phyloP scores from a whole-genome alignment of 2,329 filamentous ascomycete species.

The Ilyonectria destructans region DNA sequence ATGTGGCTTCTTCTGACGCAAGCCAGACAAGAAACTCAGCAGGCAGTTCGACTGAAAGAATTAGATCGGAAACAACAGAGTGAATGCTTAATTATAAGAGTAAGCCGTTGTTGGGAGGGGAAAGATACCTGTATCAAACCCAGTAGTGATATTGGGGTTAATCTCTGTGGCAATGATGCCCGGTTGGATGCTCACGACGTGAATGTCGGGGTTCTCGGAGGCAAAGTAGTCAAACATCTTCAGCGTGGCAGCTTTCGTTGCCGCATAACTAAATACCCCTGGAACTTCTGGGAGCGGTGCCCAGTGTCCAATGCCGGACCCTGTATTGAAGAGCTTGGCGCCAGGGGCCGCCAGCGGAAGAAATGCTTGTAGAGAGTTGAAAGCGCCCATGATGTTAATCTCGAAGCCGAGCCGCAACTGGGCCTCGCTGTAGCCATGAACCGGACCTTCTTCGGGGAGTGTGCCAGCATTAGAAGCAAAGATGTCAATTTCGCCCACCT shows the following conservation, averaged over 20 bases:
- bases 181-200: slow-evolving; percentile 59
- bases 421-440: slow-evolving; percentile 21
- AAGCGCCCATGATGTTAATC: slow-evolving; percentile 43
- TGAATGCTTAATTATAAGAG: too few species aligned
- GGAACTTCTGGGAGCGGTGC: slow-evolving; percentile 34
- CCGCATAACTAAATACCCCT: slow-evolving; percentile 51
- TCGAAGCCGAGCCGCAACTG: slow-evolving; percentile 36
- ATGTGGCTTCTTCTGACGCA: slow-evolving; percentile 50
- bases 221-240: slow-evolving; percentile 57
- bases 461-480: slow-evolving; percentile 37
- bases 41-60: slow-evolving; percentile 37
- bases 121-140: neutral
- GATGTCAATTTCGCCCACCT: slow-evolving; percentile 38
- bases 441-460: neutral
- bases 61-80: neutral
- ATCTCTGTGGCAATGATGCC: slow-evolving; percentile 59
- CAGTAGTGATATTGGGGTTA: neutral
- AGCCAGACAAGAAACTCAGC: slow-evolving; percentile 39
- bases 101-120: neutral
- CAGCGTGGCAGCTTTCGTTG: slow-evolving; percentile 54
- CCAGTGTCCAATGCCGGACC: slow-evolving; percentile 42
- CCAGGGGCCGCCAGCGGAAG: slow-evolving; percentile 27
- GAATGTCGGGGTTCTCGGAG: slow-evolving; percentile 55
- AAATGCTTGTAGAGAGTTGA: slow-evolving; percentile 50
- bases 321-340: slow-evolving; percentile 44